phyloP scores from a whole-genome alignment of 2,329 filamentous ascomycete species.

The Sclerotinia nivalis region DNA sequence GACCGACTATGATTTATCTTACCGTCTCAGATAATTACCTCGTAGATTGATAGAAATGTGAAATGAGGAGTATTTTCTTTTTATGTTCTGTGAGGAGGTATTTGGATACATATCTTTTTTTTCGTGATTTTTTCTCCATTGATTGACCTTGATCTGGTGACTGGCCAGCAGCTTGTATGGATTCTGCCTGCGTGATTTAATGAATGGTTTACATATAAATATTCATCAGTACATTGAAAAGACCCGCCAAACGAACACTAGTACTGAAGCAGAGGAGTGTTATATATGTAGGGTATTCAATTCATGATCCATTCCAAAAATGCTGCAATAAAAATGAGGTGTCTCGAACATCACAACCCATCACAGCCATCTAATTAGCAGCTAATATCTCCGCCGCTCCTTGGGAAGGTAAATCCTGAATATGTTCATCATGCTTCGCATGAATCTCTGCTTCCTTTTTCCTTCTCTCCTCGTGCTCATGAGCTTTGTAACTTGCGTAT shows the following conservation, averaged over 20 bases:
- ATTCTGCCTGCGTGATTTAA: not conserved
- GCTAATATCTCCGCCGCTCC: conserved; percentile 60
- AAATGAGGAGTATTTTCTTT: not conserved
- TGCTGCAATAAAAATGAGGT: not conserved
- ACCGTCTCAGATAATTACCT: not conserved
- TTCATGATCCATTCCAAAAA: not conserved
- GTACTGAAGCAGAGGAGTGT: not conserved
- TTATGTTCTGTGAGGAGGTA: not conserved
- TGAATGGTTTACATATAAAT: too few species aligned
- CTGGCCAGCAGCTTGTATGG: not conserved
- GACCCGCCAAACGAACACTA: too few species aligned
- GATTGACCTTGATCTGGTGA: not conserved
- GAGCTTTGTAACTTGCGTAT: conserved; percentile 56
- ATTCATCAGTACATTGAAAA: too few species aligned
- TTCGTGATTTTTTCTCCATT: not conserved
- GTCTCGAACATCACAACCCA: not conserved
- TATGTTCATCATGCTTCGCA: conserved; percentile 46
- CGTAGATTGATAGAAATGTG: too few species aligned
- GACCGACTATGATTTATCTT: not conserved
- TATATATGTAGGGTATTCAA: not conserved
- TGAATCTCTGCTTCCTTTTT: conserved; percentile 37
- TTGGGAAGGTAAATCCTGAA: conserved; percentile 48
- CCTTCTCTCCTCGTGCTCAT: conserved; percentile 38
- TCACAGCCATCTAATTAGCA: conserved; percentile 49
- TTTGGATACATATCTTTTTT: not conserved